Conservation (phyloP, 2,329 filamentous ascomycete species). For the Ambrosiella xylebori region DNA sequence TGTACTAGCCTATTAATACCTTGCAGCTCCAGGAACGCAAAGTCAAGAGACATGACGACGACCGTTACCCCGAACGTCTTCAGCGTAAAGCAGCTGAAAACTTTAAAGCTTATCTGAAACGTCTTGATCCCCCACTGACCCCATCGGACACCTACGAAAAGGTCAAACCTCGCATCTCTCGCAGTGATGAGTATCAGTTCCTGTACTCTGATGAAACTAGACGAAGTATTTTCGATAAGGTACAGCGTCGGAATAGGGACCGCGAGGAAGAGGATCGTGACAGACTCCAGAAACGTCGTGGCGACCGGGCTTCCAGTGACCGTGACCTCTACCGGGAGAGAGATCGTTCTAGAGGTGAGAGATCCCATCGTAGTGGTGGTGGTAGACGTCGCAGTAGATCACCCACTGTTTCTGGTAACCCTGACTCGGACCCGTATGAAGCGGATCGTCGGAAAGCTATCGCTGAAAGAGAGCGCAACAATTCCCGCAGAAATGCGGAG, state of each 20-base stretch:
- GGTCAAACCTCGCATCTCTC: slow-evolving; percentile 62
- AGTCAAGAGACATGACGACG: slow-evolving; percentile 64
- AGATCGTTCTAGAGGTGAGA: slow-evolving; percentile 41
- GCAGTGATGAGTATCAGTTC: slow-evolving; percentile 68
- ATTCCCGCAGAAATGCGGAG: slow-evolving; percentile 23
- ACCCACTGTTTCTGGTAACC: slow-evolving; percentile 26
- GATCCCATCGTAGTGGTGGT: slow-evolving; percentile 36
- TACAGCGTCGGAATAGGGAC: slow-evolving; percentile 76
- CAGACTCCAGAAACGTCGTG: slow-evolving; percentile 30
- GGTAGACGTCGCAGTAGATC: slow-evolving; percentile 54
- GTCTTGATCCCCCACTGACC: slow-evolving; percentile 67
- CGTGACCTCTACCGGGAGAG: slow-evolving; percentile 40
- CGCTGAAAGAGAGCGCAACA: slow-evolving; percentile 83
- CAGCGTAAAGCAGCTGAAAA: slow-evolving; percentile 73
- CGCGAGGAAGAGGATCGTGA: slow-evolving; percentile 74
- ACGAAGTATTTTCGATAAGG: slow-evolving; percentile 74
- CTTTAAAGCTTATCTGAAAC: slow-evolving; percentile 73
- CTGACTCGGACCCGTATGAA: slow-evolving; percentile 79
- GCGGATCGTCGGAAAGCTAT: slow-evolving; percentile 87
- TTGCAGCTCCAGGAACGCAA: slow-evolving; percentile 67
- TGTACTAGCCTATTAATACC: neutral
- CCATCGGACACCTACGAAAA: slow-evolving; percentile 75
- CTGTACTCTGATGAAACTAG: slow-evolving; percentile 70
- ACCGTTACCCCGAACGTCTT: slow-evolving; percentile 68
- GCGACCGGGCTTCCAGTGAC: slow-evolving; percentile 35